phyloP scores from a whole-genome alignment of 2,329 filamentous ascomycete species.

The Exophiala dermatitidis region DNA sequence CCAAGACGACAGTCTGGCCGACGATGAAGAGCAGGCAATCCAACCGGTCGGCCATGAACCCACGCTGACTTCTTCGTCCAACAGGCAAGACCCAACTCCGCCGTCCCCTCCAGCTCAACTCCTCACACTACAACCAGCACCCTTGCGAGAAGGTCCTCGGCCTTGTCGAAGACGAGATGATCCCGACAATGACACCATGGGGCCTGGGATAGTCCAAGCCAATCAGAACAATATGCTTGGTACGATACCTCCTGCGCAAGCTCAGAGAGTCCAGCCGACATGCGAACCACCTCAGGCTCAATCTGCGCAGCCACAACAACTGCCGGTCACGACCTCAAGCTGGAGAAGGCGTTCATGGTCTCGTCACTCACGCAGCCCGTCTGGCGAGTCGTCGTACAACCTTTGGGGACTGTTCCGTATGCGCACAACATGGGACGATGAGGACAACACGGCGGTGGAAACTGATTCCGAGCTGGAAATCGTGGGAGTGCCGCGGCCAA shows the following conservation, averaged over 20 bases:
- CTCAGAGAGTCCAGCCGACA: not conserved
- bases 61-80: not conserved
- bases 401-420: conserved; percentile 1
- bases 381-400: not conserved
- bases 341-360: not conserved
- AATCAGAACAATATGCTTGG: not conserved
- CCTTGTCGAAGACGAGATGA: not conserved
- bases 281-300: not conserved
- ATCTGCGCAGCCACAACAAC: not conserved
- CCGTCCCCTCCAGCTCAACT: not conserved
- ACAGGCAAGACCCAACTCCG: not conserved
- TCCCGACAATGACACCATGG: not conserved
- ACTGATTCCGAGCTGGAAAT: not conserved
- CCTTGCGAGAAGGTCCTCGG: not conserved
- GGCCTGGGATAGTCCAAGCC: not conserved
- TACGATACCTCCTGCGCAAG: not conserved
- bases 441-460: not conserved
- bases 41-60: not conserved
- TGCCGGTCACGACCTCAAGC: not conserved
- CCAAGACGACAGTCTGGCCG: not conserved
- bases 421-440: conserved; percentile 1
- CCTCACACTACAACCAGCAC: not conserved
- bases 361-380: conserved; percentile 1
- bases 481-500: not conserved
- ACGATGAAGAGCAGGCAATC: not conserved